Conservation (phyloP, 2,329 filamentous ascomycete species). For the Colletotrichum tanaceti region DNA sequence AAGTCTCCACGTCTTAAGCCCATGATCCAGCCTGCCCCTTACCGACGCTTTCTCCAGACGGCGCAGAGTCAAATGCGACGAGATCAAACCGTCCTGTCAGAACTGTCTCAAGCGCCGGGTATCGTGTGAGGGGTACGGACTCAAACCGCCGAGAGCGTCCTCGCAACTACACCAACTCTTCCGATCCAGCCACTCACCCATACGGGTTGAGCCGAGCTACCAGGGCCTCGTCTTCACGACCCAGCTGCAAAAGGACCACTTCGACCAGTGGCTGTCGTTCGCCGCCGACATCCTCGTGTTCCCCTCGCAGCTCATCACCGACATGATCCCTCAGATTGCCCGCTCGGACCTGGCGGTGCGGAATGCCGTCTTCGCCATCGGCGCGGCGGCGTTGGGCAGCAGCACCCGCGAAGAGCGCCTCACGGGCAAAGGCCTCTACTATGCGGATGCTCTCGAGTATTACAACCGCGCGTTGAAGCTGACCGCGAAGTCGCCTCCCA, state of each 20-base stretch:
- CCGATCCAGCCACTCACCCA: constrained; percentile 9
- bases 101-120: constrained; percentile 30
- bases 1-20: neutral
- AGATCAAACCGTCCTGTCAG: constrained; percentile 30
- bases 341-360: constrained; percentile 45
- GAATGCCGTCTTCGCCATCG: constrained; percentile 55
- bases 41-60: constrained; percentile 5
- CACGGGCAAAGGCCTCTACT: constrained; percentile 11
- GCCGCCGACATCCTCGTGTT: constrained; percentile 22
- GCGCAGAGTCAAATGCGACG: constrained; percentile 33
- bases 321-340: constrained; percentile 41
- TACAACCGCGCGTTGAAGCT: constrained; percentile 31
- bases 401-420: constrained; percentile 28
- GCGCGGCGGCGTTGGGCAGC: constrained; percentile 44
- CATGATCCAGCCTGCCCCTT: too few species aligned
- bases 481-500: constrained; percentile 4
- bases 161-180: neutral
- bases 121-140: constrained; percentile 32
- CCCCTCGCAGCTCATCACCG: constrained; percentile 31
- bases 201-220: constrained; percentile 29
- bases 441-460: constrained; percentile 21
- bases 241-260: constrained; percentile 33
- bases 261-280: constrained; percentile 32
- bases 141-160: neutral
- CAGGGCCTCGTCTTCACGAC: constrained; percentile 29